Evolutionary conservation across 805 yeast species (phyloP).

Genomic region (Cyberlindnera saturnus): DNA sequence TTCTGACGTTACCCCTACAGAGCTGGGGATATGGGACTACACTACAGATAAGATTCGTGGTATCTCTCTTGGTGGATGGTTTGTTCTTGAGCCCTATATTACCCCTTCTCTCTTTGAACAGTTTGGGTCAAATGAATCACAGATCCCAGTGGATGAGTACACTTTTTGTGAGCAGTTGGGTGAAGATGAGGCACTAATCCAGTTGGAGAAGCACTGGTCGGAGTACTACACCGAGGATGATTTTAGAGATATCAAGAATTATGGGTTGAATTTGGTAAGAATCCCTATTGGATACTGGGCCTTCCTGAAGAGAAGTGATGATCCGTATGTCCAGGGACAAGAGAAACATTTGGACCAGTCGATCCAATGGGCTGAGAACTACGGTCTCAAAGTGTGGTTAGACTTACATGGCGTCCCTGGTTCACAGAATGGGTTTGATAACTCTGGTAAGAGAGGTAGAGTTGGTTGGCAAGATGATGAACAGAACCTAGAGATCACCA

Average conservation of each 20-base stretch:
- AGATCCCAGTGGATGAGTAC: slow-evolving; percentile 57
- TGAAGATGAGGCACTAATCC: slow-evolving; percentile 31
- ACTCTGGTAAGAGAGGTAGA: slow-evolving; percentile 56
- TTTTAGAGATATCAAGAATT: slow-evolving; percentile 40
- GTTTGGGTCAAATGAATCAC: slow-evolving; percentile 26
- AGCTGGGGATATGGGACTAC: slow-evolving; percentile 18
- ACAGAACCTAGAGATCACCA: slow-evolving; percentile 41
- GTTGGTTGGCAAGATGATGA: slow-evolving; percentile 37
- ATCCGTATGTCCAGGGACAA: slow-evolving; percentile 66
- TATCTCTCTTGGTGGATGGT: slow-evolving; percentile 67
- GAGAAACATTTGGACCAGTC: slow-evolving; percentile 58
- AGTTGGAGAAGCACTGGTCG: slow-evolving; percentile 49
- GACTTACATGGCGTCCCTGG: slow-evolving; percentile 83
- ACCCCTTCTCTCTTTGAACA: slow-evolving; percentile 55
- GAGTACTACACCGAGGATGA: slow-evolving; percentile 56
- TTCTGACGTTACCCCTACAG: background rate
- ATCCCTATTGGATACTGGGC: slow-evolving; percentile 85
- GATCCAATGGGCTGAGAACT: slow-evolving; percentile 56
- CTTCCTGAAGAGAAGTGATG: slow-evolving; percentile 33
- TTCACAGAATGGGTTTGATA: slow-evolving; percentile 82
- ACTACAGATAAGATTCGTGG: slow-evolving; percentile 27
- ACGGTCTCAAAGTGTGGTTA: slow-evolving; percentile 62
- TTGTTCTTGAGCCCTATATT: slow-evolving; percentile 64
- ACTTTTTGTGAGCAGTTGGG: slow-evolving; percentile 47
- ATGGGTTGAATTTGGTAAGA: slow-evolving; percentile 65